Conservation (phyloP, 176 grass and related monocot species). For the Calamus simplicifolius region DNA sequence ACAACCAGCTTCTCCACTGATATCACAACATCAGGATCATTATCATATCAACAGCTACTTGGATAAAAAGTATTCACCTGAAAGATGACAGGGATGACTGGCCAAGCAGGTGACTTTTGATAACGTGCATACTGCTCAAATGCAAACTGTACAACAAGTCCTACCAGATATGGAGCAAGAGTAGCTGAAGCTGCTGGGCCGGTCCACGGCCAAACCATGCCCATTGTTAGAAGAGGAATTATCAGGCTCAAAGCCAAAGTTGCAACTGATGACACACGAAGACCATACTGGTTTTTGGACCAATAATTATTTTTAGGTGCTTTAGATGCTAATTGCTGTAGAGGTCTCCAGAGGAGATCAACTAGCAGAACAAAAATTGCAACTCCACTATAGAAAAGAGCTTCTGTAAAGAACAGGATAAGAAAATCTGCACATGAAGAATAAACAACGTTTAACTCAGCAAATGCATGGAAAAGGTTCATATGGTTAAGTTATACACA, state of each 20-base stretch:
- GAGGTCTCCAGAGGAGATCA: conserved; percentile 72
- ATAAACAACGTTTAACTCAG: conserved; percentile 15
- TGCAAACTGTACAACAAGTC: conserved; percentile 84
- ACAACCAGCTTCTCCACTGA: too few relatives aligned
- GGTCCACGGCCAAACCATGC: conserved; percentile 96
- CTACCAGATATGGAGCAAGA: conserved; percentile 90
- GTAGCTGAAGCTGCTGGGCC: conserved; percentile 94
- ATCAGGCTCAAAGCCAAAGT: conserved; percentile 84
- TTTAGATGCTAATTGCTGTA: conserved; percentile 48
- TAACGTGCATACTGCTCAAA: conserved; percentile 79
- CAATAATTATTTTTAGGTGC: conserved; percentile 38
- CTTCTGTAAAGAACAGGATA: conserved; percentile 98
- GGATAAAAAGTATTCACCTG: conserved; percentile 36
- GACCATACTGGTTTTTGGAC: conserved; percentile 48
- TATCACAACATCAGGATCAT: too few relatives aligned
- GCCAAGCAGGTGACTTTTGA: conserved; percentile 81
- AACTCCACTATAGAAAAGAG: conserved; percentile 80
- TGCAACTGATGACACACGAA: conserved; percentile 71
- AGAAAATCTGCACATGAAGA: conserved; percentile 74
- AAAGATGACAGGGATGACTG: conserved; percentile 87
- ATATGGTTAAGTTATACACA: too few relatives aligned
- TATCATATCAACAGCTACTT: too few relatives aligned
- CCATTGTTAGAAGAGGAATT: conserved; percentile 95
- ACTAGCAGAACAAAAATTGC: conserved; percentile 78
- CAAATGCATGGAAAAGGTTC: too few relatives aligned